Evolutionary conservation across 1,139 yeast genomes (phyloP).

Genomic region (Wickerhamomyces sp.): DNA sequence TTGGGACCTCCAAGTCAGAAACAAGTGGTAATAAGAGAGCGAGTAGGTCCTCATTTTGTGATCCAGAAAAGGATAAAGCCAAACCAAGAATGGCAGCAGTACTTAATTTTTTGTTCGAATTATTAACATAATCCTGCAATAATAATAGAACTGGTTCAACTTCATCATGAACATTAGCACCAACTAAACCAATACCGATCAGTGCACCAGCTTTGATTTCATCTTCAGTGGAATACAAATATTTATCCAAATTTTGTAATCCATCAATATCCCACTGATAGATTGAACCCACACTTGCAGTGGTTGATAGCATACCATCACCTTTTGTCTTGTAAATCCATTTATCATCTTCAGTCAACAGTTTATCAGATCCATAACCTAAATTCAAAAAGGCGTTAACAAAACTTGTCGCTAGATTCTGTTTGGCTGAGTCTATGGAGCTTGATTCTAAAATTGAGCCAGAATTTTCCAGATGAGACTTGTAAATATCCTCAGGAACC

Average conservation of each 20-base stretch:
- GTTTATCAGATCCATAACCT: conserved; percentile 85
- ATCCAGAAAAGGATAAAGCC: conserved; percentile 94
- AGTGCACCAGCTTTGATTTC: conserved; percentile 95
- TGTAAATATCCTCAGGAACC: conserved; percentile 92
- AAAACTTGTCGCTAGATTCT: conserved; percentile 91
- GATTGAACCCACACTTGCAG: conserved; percentile 88
- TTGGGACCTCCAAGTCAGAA: conserved; percentile 67
- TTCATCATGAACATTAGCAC: conserved; percentile 92
- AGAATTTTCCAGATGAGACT: conserved; percentile 78
- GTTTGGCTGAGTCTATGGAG: conserved; percentile 87
- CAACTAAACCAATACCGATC: conserved; percentile 92
- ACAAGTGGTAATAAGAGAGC: conserved; percentile 80
- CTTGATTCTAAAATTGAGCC: conserved; percentile 50
- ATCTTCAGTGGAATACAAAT: conserved; percentile 78
- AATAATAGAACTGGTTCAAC: conserved; percentile 89
- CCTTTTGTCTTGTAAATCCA: conserved; percentile 95
- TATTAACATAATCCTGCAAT: conserved; percentile 73
- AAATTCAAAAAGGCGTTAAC: conserved; percentile 89
- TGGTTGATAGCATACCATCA: conserved; percentile 88
- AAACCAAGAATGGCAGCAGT: conserved; percentile 85
- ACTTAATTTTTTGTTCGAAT: conserved; percentile 50
- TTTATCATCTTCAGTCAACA: conserved; percentile 70
- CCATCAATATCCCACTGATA: conserved; percentile 95
- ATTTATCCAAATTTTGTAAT: conserved; percentile 83
- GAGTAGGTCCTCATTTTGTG: conserved; percentile 79